These are phyloP conservation scores for Aureobasidium melanogenum DNA, from an alignment of 2,329 filamentous ascomycete species.

Conservation along the genomic window DNA sequence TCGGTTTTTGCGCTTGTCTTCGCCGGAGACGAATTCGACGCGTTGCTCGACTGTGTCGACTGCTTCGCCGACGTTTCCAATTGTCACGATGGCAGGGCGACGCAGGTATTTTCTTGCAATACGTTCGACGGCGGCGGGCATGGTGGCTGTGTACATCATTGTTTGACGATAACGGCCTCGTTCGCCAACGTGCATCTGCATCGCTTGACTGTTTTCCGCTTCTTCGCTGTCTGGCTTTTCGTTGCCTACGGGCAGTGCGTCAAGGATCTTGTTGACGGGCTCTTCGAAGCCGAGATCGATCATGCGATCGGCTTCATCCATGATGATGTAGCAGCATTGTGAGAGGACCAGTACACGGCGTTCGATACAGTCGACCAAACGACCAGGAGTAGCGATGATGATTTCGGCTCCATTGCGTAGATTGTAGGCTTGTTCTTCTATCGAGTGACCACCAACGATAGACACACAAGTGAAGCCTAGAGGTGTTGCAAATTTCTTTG, in stretches of 20 bases:
- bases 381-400: conserved; percentile 95
- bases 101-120: conserved; percentile 97
- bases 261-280: conserved; percentile 92
- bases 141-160: conserved; percentile 99
- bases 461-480: conserved; percentile 92
- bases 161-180: conserved; percentile 85
- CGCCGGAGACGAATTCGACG: conserved; percentile 80
- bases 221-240: conserved; percentile 92
- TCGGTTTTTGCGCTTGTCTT: conserved; percentile 94
- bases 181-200: conserved; percentile 68
- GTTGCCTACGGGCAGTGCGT: conserved; percentile 83
- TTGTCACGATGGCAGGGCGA: conserved; percentile 85
- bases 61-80: conserved; percentile 88
- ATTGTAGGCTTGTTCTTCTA: conserved; percentile 88
- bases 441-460: conserved; percentile 92
- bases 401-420: conserved; percentile 92
- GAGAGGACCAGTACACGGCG: conserved; percentile 79
- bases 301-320: conserved; percentile 99
- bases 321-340: conserved; percentile 98
- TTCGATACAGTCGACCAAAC: conserved; percentile 94
- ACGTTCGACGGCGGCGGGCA: conserved; percentile 84
- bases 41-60: conserved; percentile 97
- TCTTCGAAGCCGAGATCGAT: conserved; percentile 98
- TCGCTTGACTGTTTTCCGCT: conserved; percentile 76
- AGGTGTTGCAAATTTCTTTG: conserved; percentile 81